Evolutionary conservation across 768 basidiomycete species (phyloP), one percentile per base, ranked within the genome.

Genomic region (Piloderma croceum): DNA sequence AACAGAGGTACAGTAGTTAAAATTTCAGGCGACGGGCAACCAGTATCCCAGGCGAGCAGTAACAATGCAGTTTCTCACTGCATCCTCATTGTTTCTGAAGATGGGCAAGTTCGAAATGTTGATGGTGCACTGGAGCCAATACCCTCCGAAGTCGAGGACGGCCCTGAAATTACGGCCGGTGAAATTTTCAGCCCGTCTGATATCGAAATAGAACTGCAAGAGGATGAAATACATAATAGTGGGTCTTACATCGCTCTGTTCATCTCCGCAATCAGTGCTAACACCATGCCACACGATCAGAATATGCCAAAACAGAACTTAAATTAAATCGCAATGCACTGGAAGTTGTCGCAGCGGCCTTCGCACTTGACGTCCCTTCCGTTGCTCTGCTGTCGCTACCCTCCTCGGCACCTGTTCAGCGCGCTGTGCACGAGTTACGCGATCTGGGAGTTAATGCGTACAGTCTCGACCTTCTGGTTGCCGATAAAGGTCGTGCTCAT

Each of bases 341-440:
- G 48, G 86, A 89, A 54, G 79, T 80, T 2, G 69, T 89, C 35
- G 85, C 81, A 5, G 71, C 76, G 7, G 68, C 70, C 4, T 82
- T 89, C 55, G 86, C 84, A 13, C 54, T 86, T 15, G 83, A 86
- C 39, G 86, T 89, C 17, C 79, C 83, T 27, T 68, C 70, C 29
- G 51, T 76, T 10, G 86, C 76, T 15, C 63, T 89, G 13, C 64
- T 89, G n/a, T 79, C 86, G 13, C 54, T 89, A 25, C 80, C 79
- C 3, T 68, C 83, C 5, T 67, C 67, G 18, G 73, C 76, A 13
- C 68, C 83, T 0, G 73, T 88, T 17, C 71, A 70, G 36, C 74
- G 79, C 18, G 75, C 76, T 27, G 69, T 88, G 10, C 69, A 73
- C 41, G 86, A 87, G 37, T 64, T 89, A 48, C 71, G 70, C 23